Percentiles rank a stretch among this genome's conserved stretches.
phyloP scores from a whole-genome alignment of 352 stramenopile genomes.

The Pythium brachiatum region DNA sequence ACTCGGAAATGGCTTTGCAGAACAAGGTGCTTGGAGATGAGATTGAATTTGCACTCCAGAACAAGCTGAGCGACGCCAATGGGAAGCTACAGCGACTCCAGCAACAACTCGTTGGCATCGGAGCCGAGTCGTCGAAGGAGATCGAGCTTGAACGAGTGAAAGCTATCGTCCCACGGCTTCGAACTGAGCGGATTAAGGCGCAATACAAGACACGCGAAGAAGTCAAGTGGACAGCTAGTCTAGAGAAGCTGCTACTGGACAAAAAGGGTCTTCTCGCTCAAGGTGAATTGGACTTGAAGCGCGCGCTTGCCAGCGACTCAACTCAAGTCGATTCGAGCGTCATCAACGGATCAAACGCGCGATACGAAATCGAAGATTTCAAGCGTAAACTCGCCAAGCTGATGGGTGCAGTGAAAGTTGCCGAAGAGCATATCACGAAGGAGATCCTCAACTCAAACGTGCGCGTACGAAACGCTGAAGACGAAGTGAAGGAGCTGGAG shows the following conservation, averaged over 20 bases:
- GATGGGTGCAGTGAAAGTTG: conserved; percentile 57
- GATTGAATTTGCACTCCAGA: conserved; percentile 60
- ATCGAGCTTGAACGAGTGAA: conserved; percentile 64
- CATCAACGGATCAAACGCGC: conserved; percentile 49
- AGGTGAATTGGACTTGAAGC: conserved; percentile 64
- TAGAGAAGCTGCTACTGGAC: conserved; percentile 53
- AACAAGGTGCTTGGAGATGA: conserved; percentile 57
- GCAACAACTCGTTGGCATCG: conserved; percentile 53
- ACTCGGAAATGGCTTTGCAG: conserved; percentile 42
- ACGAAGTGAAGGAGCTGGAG: conserved; percentile 69
- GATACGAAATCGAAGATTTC: conserved; percentile 77
- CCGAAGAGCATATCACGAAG: conserved; percentile 51
- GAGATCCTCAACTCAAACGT: conserved; percentile 66
- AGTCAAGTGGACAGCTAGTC: conserved; percentile 40
- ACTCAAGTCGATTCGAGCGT: conserved; percentile 64
- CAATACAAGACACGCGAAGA: conserved; percentile 64
- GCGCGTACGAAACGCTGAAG: conserved; percentile 59
- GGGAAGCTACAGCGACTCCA: conserved; percentile 46
- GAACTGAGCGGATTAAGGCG: conserved; percentile 52
- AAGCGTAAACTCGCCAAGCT: conserved; percentile 72
- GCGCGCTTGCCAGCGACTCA: conserved; percentile 60
- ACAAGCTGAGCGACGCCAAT: conserved; percentile 41
- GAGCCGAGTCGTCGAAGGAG: conserved; percentile 58
- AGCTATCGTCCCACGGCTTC: conserved; percentile 54
- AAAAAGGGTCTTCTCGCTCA: conserved; percentile 57